Percentiles rank a stretch among this genome's conserved stretches.
phyloP scores from a whole-genome alignment of 83 land plant genomes.

The Diphasiastrum complanatum region DNA sequence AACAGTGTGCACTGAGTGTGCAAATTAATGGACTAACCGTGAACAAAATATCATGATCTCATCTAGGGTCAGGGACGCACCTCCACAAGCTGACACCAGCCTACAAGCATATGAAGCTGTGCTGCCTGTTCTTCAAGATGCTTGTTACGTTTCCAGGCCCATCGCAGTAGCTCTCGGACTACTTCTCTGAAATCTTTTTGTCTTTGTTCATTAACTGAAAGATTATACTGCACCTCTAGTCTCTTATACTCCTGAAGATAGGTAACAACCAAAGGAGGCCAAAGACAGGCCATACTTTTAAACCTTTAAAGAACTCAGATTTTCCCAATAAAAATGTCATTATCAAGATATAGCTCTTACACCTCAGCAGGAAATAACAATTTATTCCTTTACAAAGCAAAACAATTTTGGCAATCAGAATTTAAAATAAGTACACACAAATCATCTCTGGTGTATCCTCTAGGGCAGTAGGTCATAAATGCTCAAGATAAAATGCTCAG shows the following conservation, averaged over 20 bases:
- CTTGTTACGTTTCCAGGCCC: slow-evolving; percentile 93
- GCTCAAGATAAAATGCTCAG: too few relatives aligned
- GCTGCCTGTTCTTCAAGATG: slow-evolving; percentile 95
- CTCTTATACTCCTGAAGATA: slow-evolving; percentile 44
- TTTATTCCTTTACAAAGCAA: too few relatives aligned
- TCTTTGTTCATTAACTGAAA: slow-evolving; percentile 46
- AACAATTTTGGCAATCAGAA: too few relatives aligned
- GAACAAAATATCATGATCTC: not conserved
- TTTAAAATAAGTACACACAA: too few relatives aligned
- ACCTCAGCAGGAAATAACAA: too few relatives aligned
- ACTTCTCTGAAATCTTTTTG: slow-evolving; percentile 52
- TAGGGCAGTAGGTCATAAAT: too few relatives aligned
- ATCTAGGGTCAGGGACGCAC: slow-evolving; percentile 32
- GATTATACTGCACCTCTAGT: slow-evolving; percentile 42
- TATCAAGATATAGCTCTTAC: too few relatives aligned
- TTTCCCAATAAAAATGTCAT: too few relatives aligned
- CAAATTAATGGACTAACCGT: not conserved
- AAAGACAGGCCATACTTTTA: too few relatives aligned
- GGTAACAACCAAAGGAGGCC: not conserved
- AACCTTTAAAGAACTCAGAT: too few relatives aligned
- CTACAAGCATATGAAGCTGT: slow-evolving; percentile 87
- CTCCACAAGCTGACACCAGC: slow-evolving; percentile 96
- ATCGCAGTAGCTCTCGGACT: slow-evolving; percentile 74
- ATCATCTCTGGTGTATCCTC: too few relatives aligned
- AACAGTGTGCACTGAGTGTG: too few relatives aligned